Conservation (phyloP, 805 yeast species). For the Ogataea nitratoaversa region DNA sequence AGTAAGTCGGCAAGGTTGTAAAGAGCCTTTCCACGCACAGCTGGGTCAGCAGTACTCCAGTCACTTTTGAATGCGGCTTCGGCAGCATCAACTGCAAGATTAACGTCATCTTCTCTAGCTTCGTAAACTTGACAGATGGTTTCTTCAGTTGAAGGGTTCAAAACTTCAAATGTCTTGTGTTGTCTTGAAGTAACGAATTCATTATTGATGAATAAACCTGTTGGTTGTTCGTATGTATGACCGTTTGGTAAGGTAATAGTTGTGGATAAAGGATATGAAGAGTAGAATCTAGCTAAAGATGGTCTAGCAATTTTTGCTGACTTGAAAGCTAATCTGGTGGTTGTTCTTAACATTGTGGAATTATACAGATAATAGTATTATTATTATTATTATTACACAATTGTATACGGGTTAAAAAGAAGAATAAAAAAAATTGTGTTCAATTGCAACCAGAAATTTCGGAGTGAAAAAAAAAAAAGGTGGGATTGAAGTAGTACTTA, state of each 20-base stretch:
- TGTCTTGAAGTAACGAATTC: slow-evolving; percentile 48
- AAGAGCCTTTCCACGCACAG: slow-evolving; percentile 48
- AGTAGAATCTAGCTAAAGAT: slow-evolving; percentile 19
- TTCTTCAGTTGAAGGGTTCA: slow-evolving; percentile 51
- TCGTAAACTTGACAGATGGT: slow-evolving; percentile 47
- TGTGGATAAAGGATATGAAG: slow-evolving; percentile 32
- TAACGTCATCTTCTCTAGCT: slow-evolving; percentile 60
- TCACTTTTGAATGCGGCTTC: slow-evolving; percentile 49
- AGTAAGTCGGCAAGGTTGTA: slow-evolving; percentile 64
- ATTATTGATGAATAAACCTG: slow-evolving; percentile 56
- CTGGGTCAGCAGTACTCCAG: slow-evolving; percentile 61
- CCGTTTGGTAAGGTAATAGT: slow-evolving; percentile 67
- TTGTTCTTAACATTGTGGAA: slow-evolving; percentile 17
- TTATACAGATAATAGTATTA: neutral
- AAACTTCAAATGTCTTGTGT: slow-evolving; percentile 48
- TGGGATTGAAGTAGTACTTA: slow-evolving; percentile 2
- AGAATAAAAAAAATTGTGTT: neutral
- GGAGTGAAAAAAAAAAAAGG: neutral
- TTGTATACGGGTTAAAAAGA: neutral
- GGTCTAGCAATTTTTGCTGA: slow-evolving; percentile 12
- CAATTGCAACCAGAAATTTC: neutral
- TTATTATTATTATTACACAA: neutral
- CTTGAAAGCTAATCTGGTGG: slow-evolving; percentile 12
- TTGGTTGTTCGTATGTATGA: slow-evolving; percentile 50
- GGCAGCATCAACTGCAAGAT: slow-evolving; percentile 66